phyloP scores from a whole-genome alignment of 768 basidiomycete species.

The Leccinum aurantiacum region DNA sequence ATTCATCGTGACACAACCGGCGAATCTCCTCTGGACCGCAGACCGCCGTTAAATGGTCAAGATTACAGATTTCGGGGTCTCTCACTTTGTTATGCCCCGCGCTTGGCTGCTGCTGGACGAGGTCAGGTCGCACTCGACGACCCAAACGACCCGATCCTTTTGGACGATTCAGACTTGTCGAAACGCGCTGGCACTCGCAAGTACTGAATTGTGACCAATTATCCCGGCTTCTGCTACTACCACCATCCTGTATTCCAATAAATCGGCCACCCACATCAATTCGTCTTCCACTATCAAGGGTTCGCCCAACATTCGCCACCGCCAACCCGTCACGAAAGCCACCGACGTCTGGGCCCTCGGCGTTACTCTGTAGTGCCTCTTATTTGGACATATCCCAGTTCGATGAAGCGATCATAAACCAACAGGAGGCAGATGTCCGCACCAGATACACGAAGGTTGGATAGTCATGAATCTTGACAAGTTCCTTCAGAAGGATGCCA shows the following conservation, averaged over 20 bases:
- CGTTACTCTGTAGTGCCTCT: constrained; percentile 90
- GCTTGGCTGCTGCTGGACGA: constrained; percentile 62
- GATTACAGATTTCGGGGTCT: constrained; percentile 97
- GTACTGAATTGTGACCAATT: constrained; percentile 35
- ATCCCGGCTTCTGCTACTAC: constrained; percentile 32
- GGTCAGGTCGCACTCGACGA: constrained; percentile 39
- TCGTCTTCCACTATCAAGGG: constrained; percentile 31
- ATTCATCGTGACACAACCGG: constrained; percentile 99
- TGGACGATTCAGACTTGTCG: constrained; percentile 84
- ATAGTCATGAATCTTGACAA: constrained; percentile 68
- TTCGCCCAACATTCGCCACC: constrained; percentile 23
- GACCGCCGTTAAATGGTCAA: constrained; percentile 83
- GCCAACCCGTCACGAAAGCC: constrained; percentile 76
- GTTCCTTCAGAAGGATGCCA: constrained; percentile 79
- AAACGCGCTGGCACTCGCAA: constrained; percentile 90
- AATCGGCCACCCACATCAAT: constrained; percentile 30
- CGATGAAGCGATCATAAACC: constrained; percentile 59
- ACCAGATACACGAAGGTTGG: constrained; percentile 49
- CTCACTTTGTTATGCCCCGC: constrained; percentile 89
- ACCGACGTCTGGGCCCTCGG: constrained; percentile 99
- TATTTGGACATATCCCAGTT: constrained; percentile 88
- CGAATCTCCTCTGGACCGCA: constrained; percentile 88
- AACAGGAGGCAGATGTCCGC: constrained; percentile 61
- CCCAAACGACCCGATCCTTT: constrained; percentile 59
- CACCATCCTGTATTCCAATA: constrained; percentile 33